Percentiles rank a stretch among this genome's conserved stretches.
phyloP scores from a whole-genome alignment of 2,329 filamentous ascomycete species.

The Fusarium sp. region DNA sequence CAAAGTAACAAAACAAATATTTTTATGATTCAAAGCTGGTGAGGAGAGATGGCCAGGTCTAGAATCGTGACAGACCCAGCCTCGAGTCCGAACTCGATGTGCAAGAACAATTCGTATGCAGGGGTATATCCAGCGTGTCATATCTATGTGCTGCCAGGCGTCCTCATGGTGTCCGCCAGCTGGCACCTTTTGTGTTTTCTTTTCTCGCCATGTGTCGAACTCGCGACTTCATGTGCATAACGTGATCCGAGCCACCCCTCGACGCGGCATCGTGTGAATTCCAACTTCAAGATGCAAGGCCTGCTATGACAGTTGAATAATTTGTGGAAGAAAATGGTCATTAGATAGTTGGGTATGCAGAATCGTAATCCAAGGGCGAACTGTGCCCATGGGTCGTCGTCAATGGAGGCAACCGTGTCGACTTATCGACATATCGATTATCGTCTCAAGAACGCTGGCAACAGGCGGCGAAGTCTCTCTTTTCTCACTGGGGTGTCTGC shows the following conservation, averaged over 20 bases:
- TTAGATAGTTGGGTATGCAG: slow-evolving; percentile 45
- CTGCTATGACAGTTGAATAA: slow-evolving; percentile 46
- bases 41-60: slow-evolving; percentile 43
- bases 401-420: slow-evolving; percentile 23
- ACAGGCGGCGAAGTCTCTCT: slow-evolving; percentile 25
- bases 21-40: slow-evolving; percentile 47
- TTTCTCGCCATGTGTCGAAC: slow-evolving; percentile 29
- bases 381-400: slow-evolving; percentile 24
- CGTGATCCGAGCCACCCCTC: slow-evolving; percentile 34
- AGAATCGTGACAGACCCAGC: slow-evolving; percentile 46
- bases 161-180: slow-evolving; percentile 41
- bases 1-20: slow-evolving; percentile 35
- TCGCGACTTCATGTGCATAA: slow-evolving; percentile 38
- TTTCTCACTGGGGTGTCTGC: slow-evolving; percentile 16
- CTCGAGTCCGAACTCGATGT: slow-evolving; percentile 44
- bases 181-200: slow-evolving; percentile 39
- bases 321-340: slow-evolving; percentile 45
- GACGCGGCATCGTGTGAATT: slow-evolving; percentile 42
- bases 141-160: slow-evolving; percentile 48
- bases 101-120: slow-evolving; percentile 48
- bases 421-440: slow-evolving; percentile 17
- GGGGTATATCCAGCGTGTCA: slow-evolving; percentile 50
- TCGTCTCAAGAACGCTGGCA: slow-evolving; percentile 37
- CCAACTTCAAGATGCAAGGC: slow-evolving; percentile 46
- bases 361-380: slow-evolving; percentile 28